Evolutionary conservation across 2,329 filamentous ascomycete genomes (phyloP), one percentile per base, ranked within the genome.

Genomic region (Hymenoscyphus fructigenus): DNA sequence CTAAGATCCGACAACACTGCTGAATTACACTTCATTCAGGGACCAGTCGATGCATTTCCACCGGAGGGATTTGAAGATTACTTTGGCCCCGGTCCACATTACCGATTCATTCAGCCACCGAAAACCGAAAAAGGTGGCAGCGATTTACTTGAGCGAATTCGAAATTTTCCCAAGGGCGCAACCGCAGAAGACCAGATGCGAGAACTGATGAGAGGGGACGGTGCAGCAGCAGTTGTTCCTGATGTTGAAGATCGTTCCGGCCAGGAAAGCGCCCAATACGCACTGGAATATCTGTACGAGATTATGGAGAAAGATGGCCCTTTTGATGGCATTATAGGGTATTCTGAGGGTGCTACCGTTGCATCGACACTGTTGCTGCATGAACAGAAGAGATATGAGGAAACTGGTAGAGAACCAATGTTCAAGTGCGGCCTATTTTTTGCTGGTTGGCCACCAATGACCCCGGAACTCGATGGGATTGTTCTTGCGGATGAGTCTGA

Each of bases 311-410:
- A 81, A 41, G 73, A 78, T 2, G 78, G 79, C 0, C 78, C 79
- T 1, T 79, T 85, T 64, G 81, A 83, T 65, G 85, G 83, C 2
- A 82, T 88, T 57, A 79, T 88, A 20, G 85, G 85, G 0, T 88
- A 87, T 69, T 87, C 84, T 0, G 85, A 88, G 71, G 85, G 85
- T 2, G 84, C 85, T 1, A 83, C 82, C 0, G 79, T 84, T 15
- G 85, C 85, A 0, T 82, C 83, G 2, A 85, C 82, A 0, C 72
- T 85, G 14, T 73, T 87, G 3, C 74, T 86, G 0, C 80, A 85
- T 61, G 84, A 87, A 68, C 77, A 79, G 10, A 76, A 79, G 56
- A 72, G 75, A 58, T 72, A 75, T 57, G 76, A 70, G 44, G 64
- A 47, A 10, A 73, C 75, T 38, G 80, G 77, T 0, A 70, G 67